Base-by-base conservation (phyloP, 768 basidiomycete species). In the Xerocomus potaroensis region DNA sequence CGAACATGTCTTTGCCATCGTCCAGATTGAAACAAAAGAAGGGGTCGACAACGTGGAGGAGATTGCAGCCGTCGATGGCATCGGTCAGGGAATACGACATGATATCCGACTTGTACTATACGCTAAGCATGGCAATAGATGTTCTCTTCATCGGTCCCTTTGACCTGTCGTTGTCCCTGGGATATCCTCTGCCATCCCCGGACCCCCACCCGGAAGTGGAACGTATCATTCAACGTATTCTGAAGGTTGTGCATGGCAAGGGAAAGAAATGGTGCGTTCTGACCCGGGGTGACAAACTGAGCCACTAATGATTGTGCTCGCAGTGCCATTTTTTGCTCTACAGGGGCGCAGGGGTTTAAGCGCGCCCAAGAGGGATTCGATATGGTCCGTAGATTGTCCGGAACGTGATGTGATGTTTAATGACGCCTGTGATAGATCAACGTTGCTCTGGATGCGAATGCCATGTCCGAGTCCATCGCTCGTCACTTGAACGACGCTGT, bases 141-240 rank as follows among this genome's bases (percentile, higher is more conserved):
- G 72, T 74, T 12, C 63, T 83, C 18, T 81, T 82, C 63, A 77
- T 85, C 43, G 83, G 83, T 4, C 83, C 83, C 3, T 85, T 78
- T 50, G 83, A 85, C 57, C 72, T 86, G 33, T 86, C 84, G 2
- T 69, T 83, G 41, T 72, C 76, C 1, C 68, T 83, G 22, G 82
- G 83, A 29, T 79, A 75, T 57, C 74, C 79, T 1, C 64, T 78
- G 5, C 83, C 83, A 14, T 73, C 75, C 24, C 84, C 82, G 1
- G 78, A 84, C 52, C 80, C 81, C 0, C 78, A 84, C 49, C 78
- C 81, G 0, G 75, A 81, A 3, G 77, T 83, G 4, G 84, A 86
- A 56, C 65, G 70, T 45, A 61, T 76, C 8, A 82, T 86, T 30
- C 77, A 83, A 48, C 60, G 62, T 14, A 77, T 85, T 21, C 66